Base-by-base conservation (phyloP, 371 early-diverging fungal species). In the Entomophthora muscae region DNA sequence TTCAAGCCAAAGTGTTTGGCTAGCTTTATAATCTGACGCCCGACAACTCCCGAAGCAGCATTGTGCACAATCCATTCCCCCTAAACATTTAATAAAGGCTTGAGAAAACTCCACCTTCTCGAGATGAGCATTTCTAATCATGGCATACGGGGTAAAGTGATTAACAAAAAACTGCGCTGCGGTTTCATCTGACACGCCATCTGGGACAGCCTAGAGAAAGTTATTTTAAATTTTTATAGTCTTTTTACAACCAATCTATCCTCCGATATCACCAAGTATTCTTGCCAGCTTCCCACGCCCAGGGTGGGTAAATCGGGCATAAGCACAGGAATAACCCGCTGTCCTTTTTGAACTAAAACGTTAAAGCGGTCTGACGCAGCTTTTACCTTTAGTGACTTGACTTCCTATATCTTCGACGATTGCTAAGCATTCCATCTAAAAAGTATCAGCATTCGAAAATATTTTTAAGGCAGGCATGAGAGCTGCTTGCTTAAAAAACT, bases 91-190 rank as follows among this genome's bases (percentile, higher is more conserved):
- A 53, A 2, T 53, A 53, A 53, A 53, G 5, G n/a, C n/a, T n/a
- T n/a, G n/a, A n/a, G n/a, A n/a, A n/a, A n/a, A n/a, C n/a, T n/a
- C n/a, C n/a, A n/a, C n/a, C n/a, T n/a, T n/a, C n/a, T n/a, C n/a
- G n/a, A n/a, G n/a, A 22, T 61, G 5, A 17, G 23, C 23, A 33
- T 1, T 32, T 52, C 33, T 51, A 10, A 61, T 21, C 28, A 61
- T 1, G 1, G 24, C 61, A 52, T 42, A 42, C 12, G 52, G 32
- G 26, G 52, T 61, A 3, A 61, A 22, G 3, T 29, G 61, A 52
- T 61, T 61, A 1, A 28, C 27, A 52, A 61, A 21, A 21, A 51
- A n/a, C 33, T 61, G 61, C 1, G 61, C 61, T 22, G 61, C 61
- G 1, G 52, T 61, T 52, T 61, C 61, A 61, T 61, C 61, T 2